phyloP scores from a whole-genome alignment of 176 grass and related monocot species.

The Metroxylon sagu region DNA sequence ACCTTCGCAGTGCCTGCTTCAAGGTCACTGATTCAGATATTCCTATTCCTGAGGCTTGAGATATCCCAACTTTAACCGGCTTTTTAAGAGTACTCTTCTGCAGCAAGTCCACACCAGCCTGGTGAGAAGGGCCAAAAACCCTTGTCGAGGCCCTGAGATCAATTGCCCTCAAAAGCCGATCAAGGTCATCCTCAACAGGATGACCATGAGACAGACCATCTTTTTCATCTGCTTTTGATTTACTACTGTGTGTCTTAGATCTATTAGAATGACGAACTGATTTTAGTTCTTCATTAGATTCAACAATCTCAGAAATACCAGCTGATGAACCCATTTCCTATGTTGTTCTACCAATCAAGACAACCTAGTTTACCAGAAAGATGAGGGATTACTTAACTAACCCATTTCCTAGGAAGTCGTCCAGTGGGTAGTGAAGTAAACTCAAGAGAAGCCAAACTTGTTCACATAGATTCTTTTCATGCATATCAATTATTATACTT shows the following conservation, averaged over 20 bases:
- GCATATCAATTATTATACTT: too few species aligned
- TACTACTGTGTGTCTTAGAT: slow-evolving; percentile 49
- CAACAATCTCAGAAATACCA: slow-evolving; percentile 80
- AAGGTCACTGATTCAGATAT: slow-evolving; percentile 82
- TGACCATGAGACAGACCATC: slow-evolving; percentile 26
- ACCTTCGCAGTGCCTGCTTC: slow-evolving; percentile 83
- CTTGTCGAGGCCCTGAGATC: slow-evolving; percentile 46
- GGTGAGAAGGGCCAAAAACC: slow-evolving; percentile 21
- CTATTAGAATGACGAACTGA: slow-evolving; percentile 25
- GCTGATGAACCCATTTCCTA: slow-evolving; percentile 50
- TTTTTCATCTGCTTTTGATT: slow-evolving; percentile 50
- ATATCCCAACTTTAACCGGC: slow-evolving; percentile 47
- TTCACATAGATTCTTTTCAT: too few species aligned
- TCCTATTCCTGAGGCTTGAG: slow-evolving; percentile 55
- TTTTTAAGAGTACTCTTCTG: slow-evolving; percentile 56
- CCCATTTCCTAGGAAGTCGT: too few species aligned
- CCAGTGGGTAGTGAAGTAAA: too few species aligned
- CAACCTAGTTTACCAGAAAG: too few species aligned
- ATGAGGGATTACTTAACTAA: too few species aligned
- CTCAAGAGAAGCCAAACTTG: too few species aligned
- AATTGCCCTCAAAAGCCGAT: slow-evolving; percentile 61
- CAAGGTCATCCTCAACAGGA: slow-evolving; percentile 63
- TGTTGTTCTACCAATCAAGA: too few species aligned
- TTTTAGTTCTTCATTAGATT: slow-evolving; percentile 47
- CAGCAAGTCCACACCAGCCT: slow-evolving; percentile 13